Conservation (phyloP, 805 yeast genomes). For the Scheffersomyces amazonensis region DNA sequence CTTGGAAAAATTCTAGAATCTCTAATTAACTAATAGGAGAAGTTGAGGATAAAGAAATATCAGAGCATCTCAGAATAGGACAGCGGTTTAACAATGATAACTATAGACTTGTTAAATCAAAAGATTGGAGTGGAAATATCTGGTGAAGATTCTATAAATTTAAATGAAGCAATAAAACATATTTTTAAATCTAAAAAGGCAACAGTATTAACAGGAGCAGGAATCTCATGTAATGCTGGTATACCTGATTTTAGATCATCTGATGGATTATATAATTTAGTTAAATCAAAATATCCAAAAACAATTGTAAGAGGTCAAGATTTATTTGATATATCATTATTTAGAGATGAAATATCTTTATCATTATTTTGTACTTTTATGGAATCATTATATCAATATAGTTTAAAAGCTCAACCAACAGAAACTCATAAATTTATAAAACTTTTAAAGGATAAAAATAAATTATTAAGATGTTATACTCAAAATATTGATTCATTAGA, state of each 20-base stretch:
- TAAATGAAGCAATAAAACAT: slow-evolving; percentile 37
- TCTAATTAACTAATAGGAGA: too few relatives aligned
- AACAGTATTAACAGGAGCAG: slow-evolving; percentile 89
- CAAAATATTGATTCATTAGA: slow-evolving; percentile 94
- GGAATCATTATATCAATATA: slow-evolving; percentile 70
- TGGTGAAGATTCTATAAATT: slow-evolving; percentile 27
- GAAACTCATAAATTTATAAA: slow-evolving; percentile 76
- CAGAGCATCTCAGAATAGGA: too few relatives aligned
- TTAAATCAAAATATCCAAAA: slow-evolving; percentile 59
- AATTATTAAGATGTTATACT: slow-evolving; percentile 82
- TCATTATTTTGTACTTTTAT: slow-evolving; percentile 83
- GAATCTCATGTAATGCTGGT: slow-evolving; percentile 95
- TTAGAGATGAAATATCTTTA: slow-evolving; percentile 64
- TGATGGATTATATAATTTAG: slow-evolving; percentile 77
- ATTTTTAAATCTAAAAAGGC: slow-evolving; percentile 55
- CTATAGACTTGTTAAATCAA: slow-evolving; percentile 19
- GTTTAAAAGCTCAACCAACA: slow-evolving; percentile 72
- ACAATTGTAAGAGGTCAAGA: slow-evolving; percentile 81
- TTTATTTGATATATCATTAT: slow-evolving; percentile 81
- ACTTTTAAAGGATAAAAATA: slow-evolving; percentile 55
- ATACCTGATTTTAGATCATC: slow-evolving; percentile 92
- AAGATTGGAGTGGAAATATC: slow-evolving; percentile 12
- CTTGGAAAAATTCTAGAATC: too few relatives aligned
- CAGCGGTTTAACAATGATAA: slow-evolving; percentile 28
- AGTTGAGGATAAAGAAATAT: too few relatives aligned